Base-by-base conservation (phyloP, 805 yeast species). In the Teunomyces stri region DNA sequence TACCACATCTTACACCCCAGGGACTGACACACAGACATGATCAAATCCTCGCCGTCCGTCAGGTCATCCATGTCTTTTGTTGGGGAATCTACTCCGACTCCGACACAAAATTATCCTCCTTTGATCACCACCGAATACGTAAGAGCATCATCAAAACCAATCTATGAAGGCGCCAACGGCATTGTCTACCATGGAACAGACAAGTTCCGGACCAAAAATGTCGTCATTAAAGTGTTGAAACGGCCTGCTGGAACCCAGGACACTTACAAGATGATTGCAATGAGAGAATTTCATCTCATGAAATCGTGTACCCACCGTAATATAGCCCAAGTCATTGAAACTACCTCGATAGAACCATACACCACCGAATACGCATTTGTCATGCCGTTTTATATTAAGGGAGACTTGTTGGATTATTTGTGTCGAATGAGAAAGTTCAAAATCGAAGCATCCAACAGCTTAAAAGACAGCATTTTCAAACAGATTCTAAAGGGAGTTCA, bases 351-450 rank as follows among this genome's bases (percentile, higher is more conserved):
- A 3, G 42, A 40, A 1, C 44, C 46, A n/a, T 31, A 28, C 41
- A 33, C 29, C 39, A 30, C 29, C 30, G 59, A 53, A 42, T 56
- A 69, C 28, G 68, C 75, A 10, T 52, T 79, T 4, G 58, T 78
- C 9, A 47, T 72, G 21, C 77, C 77, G 11, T 76, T 59, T 55
- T 77, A 70, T 57, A 59, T 65, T 21, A 55, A 71, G 51, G 82
- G 83, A 2, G 85, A 80, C 55, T 61, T 80, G 22, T 55, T 79
- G 43, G 72, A 70, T 34, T 65, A 67, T 45, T 51, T 78, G n/a
- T 64, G 76, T 9, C 57, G 55, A 35, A 61, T 75, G 9, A 60
- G 84, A 30, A 61, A 66, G 41, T 48, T 57, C 18, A 66, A 67
- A 18, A 52, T 73, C 18, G 54, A 55, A 1, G 49, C 72, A 2